Percentiles rank a stretch among this genome's conserved stretches.
Conservation (phyloP, 2,329 filamentous ascomycete genomes). For the Aspergillus pseudoviridinutans region DNA sequence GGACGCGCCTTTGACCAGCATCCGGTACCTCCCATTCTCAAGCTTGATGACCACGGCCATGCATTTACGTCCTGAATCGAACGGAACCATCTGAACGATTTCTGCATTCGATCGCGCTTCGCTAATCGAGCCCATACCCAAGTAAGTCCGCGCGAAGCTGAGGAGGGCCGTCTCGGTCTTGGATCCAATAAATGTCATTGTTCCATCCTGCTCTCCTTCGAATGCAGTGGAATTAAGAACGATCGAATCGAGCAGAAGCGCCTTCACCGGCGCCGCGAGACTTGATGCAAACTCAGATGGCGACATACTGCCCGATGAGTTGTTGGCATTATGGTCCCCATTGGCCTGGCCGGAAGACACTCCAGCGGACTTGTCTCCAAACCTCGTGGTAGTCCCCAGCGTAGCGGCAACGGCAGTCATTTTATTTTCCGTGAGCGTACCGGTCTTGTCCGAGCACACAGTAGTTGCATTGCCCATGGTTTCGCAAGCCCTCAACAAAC, state of each 20-base stretch:
- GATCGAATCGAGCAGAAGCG: slow-evolving; percentile 60
- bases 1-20: slow-evolving; percentile 53
- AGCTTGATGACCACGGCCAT: slow-evolving; percentile 63
- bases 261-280: slow-evolving; percentile 51
- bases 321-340: slow-evolving; percentile 20
- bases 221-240: slow-evolving; percentile 68
- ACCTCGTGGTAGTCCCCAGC: slow-evolving; percentile 45
- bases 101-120: slow-evolving; percentile 61
- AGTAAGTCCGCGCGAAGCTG: slow-evolving; percentile 61
- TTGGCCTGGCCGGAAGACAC: slow-evolving; percentile 23
- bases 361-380: slow-evolving; percentile 38
- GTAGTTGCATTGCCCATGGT: slow-evolving; percentile 63
- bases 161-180: slow-evolving; percentile 75
- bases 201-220: slow-evolving; percentile 60
- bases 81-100: slow-evolving; percentile 52
- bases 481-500: slow-evolving; percentile 57
- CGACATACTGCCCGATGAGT: slow-evolving; percentile 45
- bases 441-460: slow-evolving; percentile 64
- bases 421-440: slow-evolving; percentile 61
- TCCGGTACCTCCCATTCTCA: slow-evolving; percentile 52
- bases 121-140: slow-evolving; percentile 60
- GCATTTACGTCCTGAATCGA: slow-evolving; percentile 65
- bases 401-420: slow-evolving; percentile 60
- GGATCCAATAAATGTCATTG: slow-evolving; percentile 63
- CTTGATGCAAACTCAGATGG: slow-evolving; percentile 52